Evolutionary conservation across 2,329 filamentous ascomycete species (phyloP).

Genomic region (Torrubiella hemipterigena): DNA sequence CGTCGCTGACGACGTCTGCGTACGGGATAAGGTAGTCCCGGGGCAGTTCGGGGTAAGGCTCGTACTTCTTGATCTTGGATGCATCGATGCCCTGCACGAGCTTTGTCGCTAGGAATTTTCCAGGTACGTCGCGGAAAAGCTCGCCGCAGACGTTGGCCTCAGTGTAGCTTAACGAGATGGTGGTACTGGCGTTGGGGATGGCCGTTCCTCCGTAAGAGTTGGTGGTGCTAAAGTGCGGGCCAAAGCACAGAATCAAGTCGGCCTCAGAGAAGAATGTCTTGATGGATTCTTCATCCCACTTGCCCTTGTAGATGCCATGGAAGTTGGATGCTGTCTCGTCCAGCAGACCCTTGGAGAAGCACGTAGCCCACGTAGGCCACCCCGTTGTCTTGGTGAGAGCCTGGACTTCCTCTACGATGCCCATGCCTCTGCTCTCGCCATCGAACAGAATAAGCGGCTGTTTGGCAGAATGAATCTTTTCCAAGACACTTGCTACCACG

Average conservation of each 20-base stretch:
- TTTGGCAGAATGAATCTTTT: constrained; percentile 29
- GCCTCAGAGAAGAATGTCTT: constrained; percentile 25
- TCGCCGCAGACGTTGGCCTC: constrained; percentile 18
- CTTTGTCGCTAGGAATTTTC: constrained; percentile 10
- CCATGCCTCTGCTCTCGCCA: constrained; percentile 30
- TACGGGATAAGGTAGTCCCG: constrained; percentile 11
- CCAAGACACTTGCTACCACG: too few relatives aligned
- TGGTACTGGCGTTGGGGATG: constrained; percentile 19
- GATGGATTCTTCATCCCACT: constrained; percentile 20
- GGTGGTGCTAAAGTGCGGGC: constrained; percentile 31
- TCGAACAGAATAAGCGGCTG: constrained; percentile 40
- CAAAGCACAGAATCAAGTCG: constrained; percentile 33
- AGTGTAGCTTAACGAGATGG: constrained; percentile 20
- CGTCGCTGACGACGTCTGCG: constrained; percentile 10
- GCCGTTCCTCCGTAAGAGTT: constrained; percentile 29
- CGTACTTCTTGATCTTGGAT: constrained; percentile 12
- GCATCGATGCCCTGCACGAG: constrained; percentile 12
- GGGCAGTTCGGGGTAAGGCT: constrained; percentile 15
- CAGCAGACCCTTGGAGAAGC: constrained; percentile 37
- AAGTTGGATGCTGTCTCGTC: constrained; percentile 34
- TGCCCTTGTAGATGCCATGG: constrained; percentile 35
- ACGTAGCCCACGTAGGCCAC: constrained; percentile 34
- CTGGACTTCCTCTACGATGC: constrained; percentile 28
- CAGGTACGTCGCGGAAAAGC: constrained; percentile 16
- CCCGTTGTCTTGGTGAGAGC: constrained; percentile 27